Base-by-base conservation (phyloP, 192 early-diverging fungal species). In the Pilaira anomala region DNA sequence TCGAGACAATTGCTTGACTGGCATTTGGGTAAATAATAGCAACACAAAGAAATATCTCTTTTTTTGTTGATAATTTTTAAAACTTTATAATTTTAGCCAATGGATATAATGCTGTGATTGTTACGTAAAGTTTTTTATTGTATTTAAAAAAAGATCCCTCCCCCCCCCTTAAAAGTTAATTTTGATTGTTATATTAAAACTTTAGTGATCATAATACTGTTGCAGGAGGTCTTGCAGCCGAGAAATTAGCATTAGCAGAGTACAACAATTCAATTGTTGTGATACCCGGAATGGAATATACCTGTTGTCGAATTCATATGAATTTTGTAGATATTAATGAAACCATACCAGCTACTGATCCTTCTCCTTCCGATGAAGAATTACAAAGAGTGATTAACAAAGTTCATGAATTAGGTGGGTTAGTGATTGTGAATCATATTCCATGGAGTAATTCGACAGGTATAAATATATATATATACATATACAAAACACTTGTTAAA, bases 401-500 rank as follows among this genome's bases (percentile, higher is more conserved):
- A 54, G 76, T 78, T 11, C 88, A 91, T 67, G 76, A 76, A 48
- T 52, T 88, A 12, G 88, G 88, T 33, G 88, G 88, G 0, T 57
- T 91, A 19, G 88, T 85, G 0, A 85, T 88, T 51, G 85, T 88
- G 2, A 91, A 91, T 71, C 88, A 91, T 64, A 87, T 91, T 50
- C 88, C 88, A 0, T 91, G 88, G 88, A 85, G 83, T 56, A 88
- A 87, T 67, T 73, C 75, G 2, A 87, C 84, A 33, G 75, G 80
- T 80, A 71, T 30, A 49, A 42, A 26, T 25, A 29, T 24, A 8
- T 18, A 6, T 44, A 4, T 59, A 3, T 46, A 58, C 11, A 46
- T 33, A n/a, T n/a, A n/a, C n/a, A n/a, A n/a, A n/a, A n/a, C n/a
- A n/a, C n/a, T n/a, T n/a, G n/a, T 46, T 25, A 19, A 25, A 3